phyloP scores from a whole-genome alignment of 805 yeast species.

The Suhomyces prunicola region DNA sequence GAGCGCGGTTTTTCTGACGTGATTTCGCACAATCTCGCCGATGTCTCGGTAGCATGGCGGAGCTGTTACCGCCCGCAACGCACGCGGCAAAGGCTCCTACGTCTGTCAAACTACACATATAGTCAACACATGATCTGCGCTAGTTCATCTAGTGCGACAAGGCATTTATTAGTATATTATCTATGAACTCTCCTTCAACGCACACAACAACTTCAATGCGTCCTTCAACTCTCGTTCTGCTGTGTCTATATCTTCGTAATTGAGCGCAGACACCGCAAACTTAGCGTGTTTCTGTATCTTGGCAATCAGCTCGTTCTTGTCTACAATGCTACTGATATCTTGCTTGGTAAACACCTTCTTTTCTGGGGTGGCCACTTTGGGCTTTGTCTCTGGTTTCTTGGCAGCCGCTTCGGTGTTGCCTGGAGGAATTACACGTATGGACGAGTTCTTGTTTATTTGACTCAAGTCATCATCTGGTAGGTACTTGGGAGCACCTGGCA shows the following conservation, averaged over 20 bases:
- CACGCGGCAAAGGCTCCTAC: not conserved
- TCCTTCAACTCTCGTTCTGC: conserved; percentile 58
- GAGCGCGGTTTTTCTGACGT: not conserved
- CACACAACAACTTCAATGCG: conserved; percentile 47
- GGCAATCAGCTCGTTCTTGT: conserved; percentile 52
- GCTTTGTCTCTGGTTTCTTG: not conserved
- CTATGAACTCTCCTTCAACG: conserved; percentile 2
- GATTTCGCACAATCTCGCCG: not conserved
- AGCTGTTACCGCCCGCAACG: not conserved
- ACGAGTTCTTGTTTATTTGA: conserved; percentile 34
- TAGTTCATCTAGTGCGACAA: too few relatives aligned
- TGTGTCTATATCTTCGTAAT: conserved; percentile 69
- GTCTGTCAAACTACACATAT: not conserved
- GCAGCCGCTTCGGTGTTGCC: not conserved
- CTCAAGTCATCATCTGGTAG: conserved; percentile 39
- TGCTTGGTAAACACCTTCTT: conserved; percentile 18
- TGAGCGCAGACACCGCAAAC: conserved; percentile 75
- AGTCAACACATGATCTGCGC: not conserved
- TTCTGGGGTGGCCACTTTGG: not conserved
- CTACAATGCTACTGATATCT: conserved; percentile 49
- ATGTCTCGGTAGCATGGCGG: not conserved
- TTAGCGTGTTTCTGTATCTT: conserved; percentile 67
- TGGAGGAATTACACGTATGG: conserved; percentile 36
- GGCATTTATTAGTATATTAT: not conserved
- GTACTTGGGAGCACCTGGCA: conserved; percentile 44